Percentiles rank a stretch among this genome's conserved stretches.
phyloP scores from a whole-genome alignment of 2,329 filamentous ascomycete genomes.

The Eutypa lata region DNA sequence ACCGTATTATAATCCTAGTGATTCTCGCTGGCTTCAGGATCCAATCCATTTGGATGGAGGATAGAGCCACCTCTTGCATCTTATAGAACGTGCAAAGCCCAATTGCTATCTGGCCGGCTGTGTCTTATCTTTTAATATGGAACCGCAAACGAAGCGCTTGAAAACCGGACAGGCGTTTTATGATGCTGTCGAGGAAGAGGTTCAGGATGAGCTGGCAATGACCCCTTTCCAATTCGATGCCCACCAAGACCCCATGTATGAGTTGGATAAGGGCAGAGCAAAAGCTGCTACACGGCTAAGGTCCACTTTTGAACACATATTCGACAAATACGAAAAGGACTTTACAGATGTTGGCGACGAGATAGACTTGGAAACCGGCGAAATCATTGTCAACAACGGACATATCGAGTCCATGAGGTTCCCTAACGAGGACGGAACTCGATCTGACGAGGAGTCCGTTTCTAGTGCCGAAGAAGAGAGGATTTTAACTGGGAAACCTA shows the following conservation, averaged over 20 bases:
- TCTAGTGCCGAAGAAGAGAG: conserved; percentile 33
- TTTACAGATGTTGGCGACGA: conserved; percentile 84
- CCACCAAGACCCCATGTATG: conserved; percentile 50
- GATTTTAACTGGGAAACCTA: conserved; percentile 27
- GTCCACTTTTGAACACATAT: conserved; percentile 82
- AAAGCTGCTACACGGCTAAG: conserved; percentile 71
- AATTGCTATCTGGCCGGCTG: too few relatives aligned
- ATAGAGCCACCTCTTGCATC: too few relatives aligned
- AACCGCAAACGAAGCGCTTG: conserved; percentile 58
- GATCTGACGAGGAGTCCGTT: conserved; percentile 19
- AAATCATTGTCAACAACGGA: conserved; percentile 87
- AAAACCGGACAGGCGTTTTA: conserved; percentile 46
- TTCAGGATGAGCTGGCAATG: conserved; percentile 47
- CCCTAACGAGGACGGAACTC: conserved; percentile 33
- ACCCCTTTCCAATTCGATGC: conserved; percentile 45
- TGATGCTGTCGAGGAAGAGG: conserved; percentile 34
- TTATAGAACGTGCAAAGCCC: too few relatives aligned
- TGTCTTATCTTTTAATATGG: conserved; percentile 39
- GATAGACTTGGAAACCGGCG: conserved; percentile 77
- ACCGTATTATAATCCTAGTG: too few relatives aligned
- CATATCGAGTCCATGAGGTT: conserved; percentile 60
- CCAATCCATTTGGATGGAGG: too few relatives aligned
- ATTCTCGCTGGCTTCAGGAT: too few relatives aligned
- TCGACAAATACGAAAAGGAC: conserved; percentile 81
- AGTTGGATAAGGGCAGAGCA: conserved; percentile 60